A percentile compares a stretch with the other conserved stretches of the same genome.
These are phyloP conservation scores for Boletus reticuloceps DNA, from an alignment of 768 basidiomycete species.

Conservation along the genomic window DNA sequence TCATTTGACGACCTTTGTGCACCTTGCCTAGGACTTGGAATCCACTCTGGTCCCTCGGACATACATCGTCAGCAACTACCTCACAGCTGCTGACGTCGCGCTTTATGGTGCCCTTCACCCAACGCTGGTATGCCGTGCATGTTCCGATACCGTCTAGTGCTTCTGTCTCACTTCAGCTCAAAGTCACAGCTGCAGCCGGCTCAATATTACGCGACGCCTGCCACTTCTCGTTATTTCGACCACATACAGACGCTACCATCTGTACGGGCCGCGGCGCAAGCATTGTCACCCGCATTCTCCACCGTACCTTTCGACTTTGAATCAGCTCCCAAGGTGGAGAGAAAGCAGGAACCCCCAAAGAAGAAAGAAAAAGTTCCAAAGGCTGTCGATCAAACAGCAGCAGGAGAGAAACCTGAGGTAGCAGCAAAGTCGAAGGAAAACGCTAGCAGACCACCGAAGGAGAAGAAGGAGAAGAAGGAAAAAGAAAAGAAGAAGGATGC, in stretches of 20 bases:
- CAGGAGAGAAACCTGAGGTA: conserved; percentile 24
- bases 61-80: conserved; percentile 79
- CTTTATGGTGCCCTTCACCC: conserved; percentile 90
- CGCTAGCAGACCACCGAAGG: conserved; percentile 24
- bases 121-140: conserved; percentile 54
- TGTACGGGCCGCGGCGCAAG: conserved; percentile 56
- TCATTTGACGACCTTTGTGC: not conserved
- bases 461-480: conserved; percentile 40
- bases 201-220: conserved; percentile 78
- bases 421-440: conserved; percentile 41
- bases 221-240: conserved; percentile 91
- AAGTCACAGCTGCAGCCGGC: conserved; percentile 68
- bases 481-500: conserved; percentile 58
- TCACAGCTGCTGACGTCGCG: conserved; percentile 89
- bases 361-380: conserved; percentile 67
- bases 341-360: conserved; percentile 70
- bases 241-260: conserved; percentile 77
- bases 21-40: conserved; percentile 60
- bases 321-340: conserved; percentile 69
- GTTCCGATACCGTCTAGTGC: not conserved
- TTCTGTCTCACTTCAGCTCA: conserved; percentile 12
- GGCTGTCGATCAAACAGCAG: conserved; percentile 27
- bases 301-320: conserved; percentile 69
- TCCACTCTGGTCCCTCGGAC: conserved; percentile 70
- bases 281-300: conserved; percentile 51